These are phyloP conservation scores for Madurella mycetomatis DNA, from an alignment of 2,329 filamentous ascomycete genomes.

Conservation along the genomic window DNA sequence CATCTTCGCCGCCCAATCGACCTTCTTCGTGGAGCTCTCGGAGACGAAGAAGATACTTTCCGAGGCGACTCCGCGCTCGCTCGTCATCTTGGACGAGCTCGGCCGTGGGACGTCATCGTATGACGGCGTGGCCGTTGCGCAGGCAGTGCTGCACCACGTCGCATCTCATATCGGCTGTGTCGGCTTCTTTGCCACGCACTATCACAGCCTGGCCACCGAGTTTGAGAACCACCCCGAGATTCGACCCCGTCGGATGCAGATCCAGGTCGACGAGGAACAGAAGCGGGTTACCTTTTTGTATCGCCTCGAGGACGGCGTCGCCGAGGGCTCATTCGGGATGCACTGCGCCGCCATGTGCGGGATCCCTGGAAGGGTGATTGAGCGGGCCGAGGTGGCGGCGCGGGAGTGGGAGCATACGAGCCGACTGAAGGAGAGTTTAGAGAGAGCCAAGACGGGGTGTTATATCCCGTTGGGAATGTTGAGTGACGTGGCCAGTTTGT, in stretches of 20 bases:
- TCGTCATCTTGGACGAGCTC: conserved; percentile 95
- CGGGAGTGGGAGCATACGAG: conserved; percentile 94
- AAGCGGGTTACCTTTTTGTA: conserved; percentile 95
- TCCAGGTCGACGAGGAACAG: conserved; percentile 80
- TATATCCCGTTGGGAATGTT: conserved; percentile 81
- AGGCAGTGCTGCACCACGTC: conserved; percentile 94
- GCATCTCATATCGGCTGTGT: conserved; percentile 89
- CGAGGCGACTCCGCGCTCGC: conserved; percentile 86
- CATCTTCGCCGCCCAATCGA: conserved; percentile 95
- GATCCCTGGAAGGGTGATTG: conserved; percentile 76
- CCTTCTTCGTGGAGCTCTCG: conserved; percentile 95
- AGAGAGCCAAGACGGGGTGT: conserved; percentile 71
- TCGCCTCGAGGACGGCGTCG: conserved; percentile 86
- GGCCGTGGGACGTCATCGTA: conserved; percentile 93
- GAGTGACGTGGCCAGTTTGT: conserved; percentile 78
- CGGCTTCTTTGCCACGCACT: conserved; percentile 97
- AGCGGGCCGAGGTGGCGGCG: conserved; percentile 82
- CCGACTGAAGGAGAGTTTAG: conserved; percentile 79
- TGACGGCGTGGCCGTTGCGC: conserved; percentile 92
- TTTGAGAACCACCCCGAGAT: conserved; percentile 90
- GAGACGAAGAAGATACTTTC: conserved; percentile 98
- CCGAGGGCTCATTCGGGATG: conserved; percentile 97
- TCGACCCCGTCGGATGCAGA: conserved; percentile 82
- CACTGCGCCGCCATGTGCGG: conserved; percentile 98
- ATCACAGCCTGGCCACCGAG: conserved; percentile 88